phyloP scores from a whole-genome alignment of 306 rosid species.

The Malus orientalis region DNA sequence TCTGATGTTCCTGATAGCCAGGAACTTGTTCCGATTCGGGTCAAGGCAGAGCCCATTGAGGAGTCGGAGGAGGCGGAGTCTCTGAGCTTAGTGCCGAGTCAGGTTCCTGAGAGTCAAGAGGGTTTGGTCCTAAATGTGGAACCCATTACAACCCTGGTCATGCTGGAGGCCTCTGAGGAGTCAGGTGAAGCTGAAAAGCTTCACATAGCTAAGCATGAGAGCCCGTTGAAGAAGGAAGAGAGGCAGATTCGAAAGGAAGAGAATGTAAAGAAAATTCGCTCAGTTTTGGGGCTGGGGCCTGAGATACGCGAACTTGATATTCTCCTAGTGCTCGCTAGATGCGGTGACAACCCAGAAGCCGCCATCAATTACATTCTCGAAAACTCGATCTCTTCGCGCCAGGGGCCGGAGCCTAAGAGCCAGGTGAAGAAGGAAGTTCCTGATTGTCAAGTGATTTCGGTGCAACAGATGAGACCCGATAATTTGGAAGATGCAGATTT shows the following conservation, averaged over 20 bases:
- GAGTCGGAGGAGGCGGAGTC: background rate
- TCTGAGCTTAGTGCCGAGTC: background rate
- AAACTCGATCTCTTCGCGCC: background rate
- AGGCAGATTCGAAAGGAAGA: background rate
- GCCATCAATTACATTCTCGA: conserved; percentile 7
- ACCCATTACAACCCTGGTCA: background rate
- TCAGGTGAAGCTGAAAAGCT: background rate
- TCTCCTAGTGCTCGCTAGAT: background rate
- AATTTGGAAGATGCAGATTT: conserved; percentile 64
- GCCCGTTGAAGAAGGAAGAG: background rate
- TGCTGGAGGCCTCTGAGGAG: background rate
- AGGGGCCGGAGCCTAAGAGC: background rate
- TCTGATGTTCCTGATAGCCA: background rate
- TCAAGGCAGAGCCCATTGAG: background rate
- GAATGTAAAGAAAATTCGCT: conserved; percentile 9
- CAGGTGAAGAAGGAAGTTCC: conserved; percentile 5
- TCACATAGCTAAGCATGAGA: background rate
- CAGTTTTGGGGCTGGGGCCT: background rate
- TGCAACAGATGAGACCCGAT: background rate
- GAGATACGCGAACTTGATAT: conserved; percentile 8
- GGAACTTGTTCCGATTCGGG: background rate
- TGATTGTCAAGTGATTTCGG: background rate
- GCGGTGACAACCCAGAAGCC: background rate
- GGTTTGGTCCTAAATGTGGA: background rate
- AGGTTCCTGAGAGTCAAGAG: background rate